Base-by-base conservation (phyloP, 306 rosid species). In the Malus asiatica region DNA sequence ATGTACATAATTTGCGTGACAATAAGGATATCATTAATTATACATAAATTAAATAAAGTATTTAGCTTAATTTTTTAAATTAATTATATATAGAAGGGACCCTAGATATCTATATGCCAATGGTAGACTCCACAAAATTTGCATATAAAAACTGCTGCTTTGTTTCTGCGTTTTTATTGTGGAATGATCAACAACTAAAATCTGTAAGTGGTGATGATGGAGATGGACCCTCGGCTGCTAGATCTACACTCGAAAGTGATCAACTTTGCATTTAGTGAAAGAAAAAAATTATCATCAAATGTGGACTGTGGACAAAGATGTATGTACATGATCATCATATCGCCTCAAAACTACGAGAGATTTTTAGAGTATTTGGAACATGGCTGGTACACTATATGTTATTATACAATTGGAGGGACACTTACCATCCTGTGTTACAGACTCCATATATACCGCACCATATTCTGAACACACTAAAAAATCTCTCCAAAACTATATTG, bases 1-100 rank as follows among this genome's bases (percentile, higher is more conserved):
- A 81, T 84, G 80, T 53, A 84, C 74, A 82, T 59, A 75, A 81
- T 81, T 87, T 57, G 89, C 90, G 83, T 87, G 88, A 79, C 78
- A 75, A 60, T 73, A 72, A 87, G 83, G 90, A 75, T 72, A 85
- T 71, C 85, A 73, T 40, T 42, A 64, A 18, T 73, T 8, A 73
- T 42, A 33, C n/a, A 23, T 33, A 71, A 6, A n/a, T n/a, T 40
- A 68, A 76, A 64, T 51, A 67, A 77, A 64, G 72, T 84, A 75
- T 75, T 80, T 86, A 81, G 84, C 84, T 81, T 84, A 84, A 84
- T 76, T 73, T 27, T 62, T 25, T 25, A 1, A 15, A 59, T 1
- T 59, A 59, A 62, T 62, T 19, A 62, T 25, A 5, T 7, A 14
- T 59, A 59, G 30, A 62, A 62, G 40, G 66, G 64, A 23, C 64